Base-by-base conservation (phyloP, 805 yeast genomes). In the Clavispora carvajalis region DNA sequence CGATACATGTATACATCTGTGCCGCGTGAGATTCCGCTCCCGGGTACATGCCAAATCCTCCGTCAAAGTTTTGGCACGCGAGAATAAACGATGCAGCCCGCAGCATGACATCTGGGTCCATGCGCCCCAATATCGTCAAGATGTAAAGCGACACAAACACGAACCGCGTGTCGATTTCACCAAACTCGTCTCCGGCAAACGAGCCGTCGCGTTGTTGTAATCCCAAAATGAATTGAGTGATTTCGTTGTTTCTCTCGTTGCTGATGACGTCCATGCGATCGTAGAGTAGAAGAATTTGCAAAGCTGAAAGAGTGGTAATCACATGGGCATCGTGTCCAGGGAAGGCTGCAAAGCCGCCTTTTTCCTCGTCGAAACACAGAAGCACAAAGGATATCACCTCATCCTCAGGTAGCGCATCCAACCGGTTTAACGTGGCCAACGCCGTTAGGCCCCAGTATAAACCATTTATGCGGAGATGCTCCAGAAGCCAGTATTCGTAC, bases 1-100 rank as follows among this genome's bases (percentile, higher is more conserved):
- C 98, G 1, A 93, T 58, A 46, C 95, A 89, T 0, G 95, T 86
- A 53, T 88, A 89, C 0, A 82, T 85, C 59, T 86, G 95, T 0
- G 96, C 97, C 1, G 95, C 82, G 60, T 93, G 99, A 34, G 91
- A 80, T 60, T 93, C 99, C 0, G 95, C 91, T 1, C 96, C 96
- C 0, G 99, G 98, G 7, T 79, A 79, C 62, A 86, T 69, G 0
- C 99, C 99, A 69, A 85, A 93, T 0, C 95, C 96, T 3, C 99
- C 99, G 58, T 93, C 99, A 57, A 88, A 91, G 59, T 93, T 93
- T 46, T 75, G 82, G 61, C 99, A 93, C 26, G 57, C 55, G 38
- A 74, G 49, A 2, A 91, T 76, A 62, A 79, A 91, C 1, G 65
- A 65, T 1, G 78, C 80, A 0, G 96, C 88, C 0, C 77, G 77